Evolutionary conservation across 768 basidiomycete species (phyloP).

Genomic region (Tephrocybe sp.): DNA sequence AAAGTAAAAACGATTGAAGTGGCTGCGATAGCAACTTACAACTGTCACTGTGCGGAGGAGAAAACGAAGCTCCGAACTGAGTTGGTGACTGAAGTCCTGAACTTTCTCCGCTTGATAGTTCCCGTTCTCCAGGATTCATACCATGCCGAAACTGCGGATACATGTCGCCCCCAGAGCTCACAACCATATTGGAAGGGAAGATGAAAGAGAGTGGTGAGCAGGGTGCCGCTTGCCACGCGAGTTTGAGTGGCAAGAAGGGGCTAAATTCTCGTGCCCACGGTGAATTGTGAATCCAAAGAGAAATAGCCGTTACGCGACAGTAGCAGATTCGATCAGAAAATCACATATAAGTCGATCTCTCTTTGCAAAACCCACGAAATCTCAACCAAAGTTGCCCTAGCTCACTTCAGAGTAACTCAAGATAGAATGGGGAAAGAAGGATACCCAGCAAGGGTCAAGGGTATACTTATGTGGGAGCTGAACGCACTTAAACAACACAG

Average conservation of each 20-base stretch:
- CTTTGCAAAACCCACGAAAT: slow-evolving; percentile 8
- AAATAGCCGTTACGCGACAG: slow-evolving; percentile 28
- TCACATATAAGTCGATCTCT: slow-evolving; percentile 24
- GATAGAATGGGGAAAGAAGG: background rate
- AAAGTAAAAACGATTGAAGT: slow-evolving; percentile 36
- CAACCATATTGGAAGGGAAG: slow-evolving; percentile 50
- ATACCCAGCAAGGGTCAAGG: too few species aligned
- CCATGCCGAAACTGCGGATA: slow-evolving; percentile 55
- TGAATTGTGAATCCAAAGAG: slow-evolving; percentile 27
- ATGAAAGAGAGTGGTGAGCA: slow-evolving; percentile 25
- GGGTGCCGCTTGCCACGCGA: slow-evolving; percentile 39
- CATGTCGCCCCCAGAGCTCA: slow-evolving; percentile 51
- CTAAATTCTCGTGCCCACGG: slow-evolving; percentile 44
- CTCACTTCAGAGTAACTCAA: too few species aligned
- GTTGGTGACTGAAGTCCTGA: slow-evolving; percentile 76
- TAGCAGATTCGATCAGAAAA: slow-evolving; percentile 37
- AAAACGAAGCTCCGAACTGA: slow-evolving; percentile 46
- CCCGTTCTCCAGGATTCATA: slow-evolving; percentile 61
- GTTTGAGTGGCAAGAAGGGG: slow-evolving; percentile 36
- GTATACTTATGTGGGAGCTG: background rate
- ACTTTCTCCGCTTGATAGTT: slow-evolving; percentile 74
- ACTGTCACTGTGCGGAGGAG: slow-evolving; percentile 49
- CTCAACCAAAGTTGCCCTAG: background rate
- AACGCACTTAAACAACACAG: background rate
- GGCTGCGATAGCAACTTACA: slow-evolving; percentile 56